Evolutionary conservation across 2,329 filamentous ascomycete species (phyloP), one percentile per base, ranked within the genome.

Genomic region (Thielaviopsis populi): DNA sequence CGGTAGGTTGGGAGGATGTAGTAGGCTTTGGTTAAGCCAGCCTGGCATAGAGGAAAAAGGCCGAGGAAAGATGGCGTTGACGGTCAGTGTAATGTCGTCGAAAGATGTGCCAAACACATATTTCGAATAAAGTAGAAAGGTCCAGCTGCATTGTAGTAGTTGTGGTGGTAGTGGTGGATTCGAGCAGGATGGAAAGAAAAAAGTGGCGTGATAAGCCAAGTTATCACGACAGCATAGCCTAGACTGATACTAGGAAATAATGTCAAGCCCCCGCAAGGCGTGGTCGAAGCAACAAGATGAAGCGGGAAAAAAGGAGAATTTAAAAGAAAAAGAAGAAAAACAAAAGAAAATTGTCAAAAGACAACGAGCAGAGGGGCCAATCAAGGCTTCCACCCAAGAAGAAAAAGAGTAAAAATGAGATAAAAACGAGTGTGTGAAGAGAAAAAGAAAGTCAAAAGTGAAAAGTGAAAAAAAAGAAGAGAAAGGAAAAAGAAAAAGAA

Each of bases 321-420:
- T 50, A 43, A 62, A 46, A 46, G 2, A 46, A 13, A n/a, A 50
- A 48, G n/a, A 10, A 22, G 61, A 50, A 42, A 43, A 63, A 65
- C 10, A 54, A 43, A 66, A 48, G 59, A 61, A 59, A 27, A 64
- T 61, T 62, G 62, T 63, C 61, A 63, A 67, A 63, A 65, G 64
- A 66, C 61, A 67, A 67, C 41, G 30, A 54, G 62, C 19, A 66
- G 64, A 64, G 59, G 43, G 58, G 40, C 64, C 65, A 66, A 60
- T 54, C 2, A 64, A 64, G 63, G 63, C 56, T 59, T 64, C 63
- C 63, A 19, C 63, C 63, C 24, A 41, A 63, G 42, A 59, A 59
- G 22, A 41, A 59, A 56, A 46, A 42, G 8, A 62, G 17, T 13
- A 56, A 33, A 19, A 56, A 43, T 19, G 40, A 33, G 40, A 33